Base-by-base conservation (phyloP, 2,329 filamentous ascomycete species). In the Thielaviopsis populi region DNA sequence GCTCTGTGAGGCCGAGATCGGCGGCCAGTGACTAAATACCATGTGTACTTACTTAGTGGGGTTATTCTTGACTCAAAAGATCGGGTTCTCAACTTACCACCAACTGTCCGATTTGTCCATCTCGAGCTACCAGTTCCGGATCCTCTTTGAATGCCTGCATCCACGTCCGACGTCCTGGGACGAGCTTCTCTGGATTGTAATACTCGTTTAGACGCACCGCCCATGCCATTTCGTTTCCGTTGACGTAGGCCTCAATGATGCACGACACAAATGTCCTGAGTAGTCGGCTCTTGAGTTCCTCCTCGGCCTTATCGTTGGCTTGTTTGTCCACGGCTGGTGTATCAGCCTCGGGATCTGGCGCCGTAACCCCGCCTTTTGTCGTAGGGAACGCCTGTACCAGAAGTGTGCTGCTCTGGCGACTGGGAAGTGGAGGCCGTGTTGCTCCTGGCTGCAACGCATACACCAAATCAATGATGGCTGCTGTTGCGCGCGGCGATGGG, bases 241-340 rank as follows among this genome's bases (percentile, higher is more conserved):
- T 83, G 66, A 89, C 79, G 68, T 89, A 92, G 56, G 86, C 81
- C 71, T 91, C 88, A 11, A 91, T 74, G 19, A 91, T 75, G 70
- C 88, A 87, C 0, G 87, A 89, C n/a, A 89, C 78, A 72, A 94
- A 91, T 1, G 85, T 84, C 70, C 89, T 85, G 27, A 92, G 74
- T 17, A 92, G 75, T 65, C 80, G 83, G 42, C 77, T 77, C 69
- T 86, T 82, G 66, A 91, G 75, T 8, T 78, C 80, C 1, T 75
- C 75, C 71, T 91, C 87, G 42, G 78, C 77, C 5, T 78, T 78
- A 56, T 79, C 77, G 43, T 75, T 70, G 71, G 77, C 74, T n/a
- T 50, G 53, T 22, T 59, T 59, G 72, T 83, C 79, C 48, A 72
- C 70, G 63, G 71, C 76, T 17, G 68, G 67, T 53, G 68, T 65